These are phyloP conservation scores for Ustilago esculenta DNA, from an alignment of 1,284 basidiomycete species.

Conservation along the genomic window DNA sequence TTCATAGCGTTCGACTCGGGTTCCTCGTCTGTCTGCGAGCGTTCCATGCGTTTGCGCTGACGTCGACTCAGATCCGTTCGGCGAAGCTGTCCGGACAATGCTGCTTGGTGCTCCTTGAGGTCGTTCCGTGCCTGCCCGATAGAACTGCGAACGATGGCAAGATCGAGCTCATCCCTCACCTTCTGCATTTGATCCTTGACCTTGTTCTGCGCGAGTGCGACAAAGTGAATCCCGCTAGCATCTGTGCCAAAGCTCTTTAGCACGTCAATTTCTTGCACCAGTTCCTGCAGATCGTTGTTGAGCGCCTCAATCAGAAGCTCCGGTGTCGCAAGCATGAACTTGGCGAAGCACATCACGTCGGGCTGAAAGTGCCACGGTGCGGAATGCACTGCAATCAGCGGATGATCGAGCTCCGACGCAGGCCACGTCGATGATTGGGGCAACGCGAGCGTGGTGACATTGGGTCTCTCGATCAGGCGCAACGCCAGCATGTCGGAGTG, in stretches of 20 bases:
- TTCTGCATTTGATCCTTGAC: slow-evolving; percentile 60
- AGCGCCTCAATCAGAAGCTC: slow-evolving; percentile 77
- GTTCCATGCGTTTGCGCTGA: slow-evolving; percentile 46
- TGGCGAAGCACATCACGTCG: slow-evolving; percentile 86
- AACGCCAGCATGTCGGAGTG: slow-evolving; percentile 74
- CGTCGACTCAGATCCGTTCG: slow-evolving; percentile 46
- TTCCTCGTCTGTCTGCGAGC: slow-evolving; percentile 38
- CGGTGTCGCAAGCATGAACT: slow-evolving; percentile 95
- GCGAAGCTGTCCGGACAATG: slow-evolving; percentile 23
- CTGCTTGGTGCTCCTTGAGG: slow-evolving; percentile 70
- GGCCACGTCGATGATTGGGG: slow-evolving; percentile 93
- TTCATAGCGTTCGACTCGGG: slow-evolving; percentile 8
- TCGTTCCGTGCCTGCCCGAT: slow-evolving; percentile 70
- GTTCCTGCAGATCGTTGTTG: slow-evolving; percentile 77
- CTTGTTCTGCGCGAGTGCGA: slow-evolving; percentile 74
- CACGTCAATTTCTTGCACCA: slow-evolving; percentile 72
- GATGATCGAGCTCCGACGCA: slow-evolving; percentile 29
- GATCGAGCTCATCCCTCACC: slow-evolving; percentile 54
- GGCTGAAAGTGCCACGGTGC: slow-evolving; percentile 96
- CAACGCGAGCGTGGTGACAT: slow-evolving; percentile 92
- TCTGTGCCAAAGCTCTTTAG: slow-evolving; percentile 71
- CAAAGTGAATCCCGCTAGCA: slow-evolving; percentile 82
- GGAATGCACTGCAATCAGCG: slow-evolving; percentile 84
- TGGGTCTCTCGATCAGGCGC: slow-evolving; percentile 90
- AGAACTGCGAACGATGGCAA: slow-evolving; percentile 47